Conservation (phyloP, 2,329 filamentous ascomycete genomes). For the Rhytidhysteron rufulum region DNA sequence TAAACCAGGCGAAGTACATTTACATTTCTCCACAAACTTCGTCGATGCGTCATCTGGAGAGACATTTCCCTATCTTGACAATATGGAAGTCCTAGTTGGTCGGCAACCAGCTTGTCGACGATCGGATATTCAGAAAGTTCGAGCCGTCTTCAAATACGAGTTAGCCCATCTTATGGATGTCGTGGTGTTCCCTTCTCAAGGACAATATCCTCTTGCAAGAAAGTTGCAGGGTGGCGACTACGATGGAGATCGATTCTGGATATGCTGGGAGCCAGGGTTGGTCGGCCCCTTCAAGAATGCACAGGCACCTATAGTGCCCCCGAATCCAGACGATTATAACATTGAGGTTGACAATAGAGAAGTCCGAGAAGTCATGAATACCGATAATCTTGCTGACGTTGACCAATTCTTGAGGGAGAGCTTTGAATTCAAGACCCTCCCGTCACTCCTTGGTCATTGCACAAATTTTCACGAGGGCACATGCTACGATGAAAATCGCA, state of each 20-base stretch:
- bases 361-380: conserved; percentile 43
- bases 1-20: conserved; percentile 62
- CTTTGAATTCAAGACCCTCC: conserved; percentile 57
- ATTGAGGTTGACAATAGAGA: conserved; percentile 48
- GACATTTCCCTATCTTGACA: conserved; percentile 52
- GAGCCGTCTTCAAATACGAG: conserved; percentile 50
- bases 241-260: conserved; percentile 73
- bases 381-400: conserved; percentile 23
- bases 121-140: conserved; percentile 66
- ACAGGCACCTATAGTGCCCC: conserved; percentile 41
- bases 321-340: conserved; percentile 48
- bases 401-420: conserved; percentile 50
- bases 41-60: conserved; percentile 50
- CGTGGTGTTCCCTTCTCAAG: conserved; percentile 68
- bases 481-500: conserved; percentile 48
- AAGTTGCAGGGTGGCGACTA: conserved; percentile 77
- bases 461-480: conserved; percentile 62
- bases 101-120: conserved; percentile 65
- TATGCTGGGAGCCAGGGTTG: conserved; percentile 68
- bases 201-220: conserved; percentile 60
- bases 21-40: conserved; percentile 64
- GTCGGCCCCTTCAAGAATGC: conserved; percentile 66
- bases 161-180: conserved; percentile 71
- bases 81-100: conserved; percentile 62
- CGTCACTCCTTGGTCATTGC: conserved; percentile 58